These are phyloP conservation scores for Neurospora sp. DNA, from an alignment of 495 filamentous ascomycete genomes.

Conservation along the genomic window DNA sequence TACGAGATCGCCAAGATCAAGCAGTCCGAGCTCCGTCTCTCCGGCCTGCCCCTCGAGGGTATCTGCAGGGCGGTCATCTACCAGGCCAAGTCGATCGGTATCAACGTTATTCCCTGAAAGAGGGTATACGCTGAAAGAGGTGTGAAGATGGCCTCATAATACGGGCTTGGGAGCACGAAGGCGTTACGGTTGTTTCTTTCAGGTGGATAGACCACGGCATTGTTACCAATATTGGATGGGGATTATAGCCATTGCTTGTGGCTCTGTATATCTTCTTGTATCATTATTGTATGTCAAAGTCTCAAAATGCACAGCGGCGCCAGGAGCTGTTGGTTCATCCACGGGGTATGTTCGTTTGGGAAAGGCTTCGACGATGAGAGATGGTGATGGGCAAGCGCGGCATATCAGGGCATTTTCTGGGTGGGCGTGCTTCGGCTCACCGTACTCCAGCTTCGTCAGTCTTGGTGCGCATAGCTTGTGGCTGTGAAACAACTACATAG, in stretches of 20 bases:
- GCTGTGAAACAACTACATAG: neutral
- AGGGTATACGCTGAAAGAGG: neutral
- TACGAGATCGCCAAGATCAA: conserved; percentile 99
- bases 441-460: neutral
- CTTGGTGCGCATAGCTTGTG: neutral
- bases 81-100: conserved; percentile 80
- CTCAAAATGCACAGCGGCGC: neutral
- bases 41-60: conserved; percentile 68
- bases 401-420: neutral
- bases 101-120: conserved; percentile 60
- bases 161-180: conserved; percentile 4
- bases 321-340: neutral
- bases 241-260: neutral
- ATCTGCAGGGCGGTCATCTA: conserved; percentile 76
- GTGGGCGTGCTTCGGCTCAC: neutral
- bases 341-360: neutral
- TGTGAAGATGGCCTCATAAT: neutral
- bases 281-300: conserved; percentile 1
- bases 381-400: neutral
- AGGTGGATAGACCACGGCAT: neutral
- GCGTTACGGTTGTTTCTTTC: conserved; percentile 19
- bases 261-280: conserved; percentile 3
- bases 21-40: conserved; percentile 69
- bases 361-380: neutral
- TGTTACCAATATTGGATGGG: neutral